Conservation (phyloP, 306 rosid species). For the Dicorynia guianensis region DNA sequence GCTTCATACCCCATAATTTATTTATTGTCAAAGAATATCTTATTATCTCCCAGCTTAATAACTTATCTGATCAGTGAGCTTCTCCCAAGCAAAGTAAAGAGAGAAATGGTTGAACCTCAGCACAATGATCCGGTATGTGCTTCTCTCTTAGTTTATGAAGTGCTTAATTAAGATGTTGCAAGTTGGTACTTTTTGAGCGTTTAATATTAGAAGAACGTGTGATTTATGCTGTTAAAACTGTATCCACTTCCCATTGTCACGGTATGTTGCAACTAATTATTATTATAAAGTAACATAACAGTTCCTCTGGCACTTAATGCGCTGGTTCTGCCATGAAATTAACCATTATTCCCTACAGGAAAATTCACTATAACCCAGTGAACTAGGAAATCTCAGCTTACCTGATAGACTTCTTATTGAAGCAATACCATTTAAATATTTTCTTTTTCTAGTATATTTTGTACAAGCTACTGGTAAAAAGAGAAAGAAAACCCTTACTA, state of each 20-base stretch:
- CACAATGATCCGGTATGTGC: conserved; percentile 70
- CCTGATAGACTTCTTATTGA: neutral
- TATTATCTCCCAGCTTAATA: conserved; percentile 41
- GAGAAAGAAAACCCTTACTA: neutral
- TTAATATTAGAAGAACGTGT: neutral
- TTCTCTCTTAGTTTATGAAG: conserved; percentile 21
- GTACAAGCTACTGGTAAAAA: neutral
- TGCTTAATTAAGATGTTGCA: conserved; percentile 7
- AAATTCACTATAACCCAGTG: conserved; percentile 1
- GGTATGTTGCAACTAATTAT: conserved; percentile 4
- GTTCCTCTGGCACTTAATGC: neutral
- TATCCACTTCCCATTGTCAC: neutral
- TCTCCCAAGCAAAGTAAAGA: conserved; percentile 69
- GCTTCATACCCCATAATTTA: conserved; percentile 20
- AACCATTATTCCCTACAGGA: conserved; percentile 18
- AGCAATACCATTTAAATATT: neutral
- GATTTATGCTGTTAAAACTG: conserved; percentile 16
- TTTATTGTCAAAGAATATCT: conserved; percentile 27
- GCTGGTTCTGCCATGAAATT: conserved; percentile 12
- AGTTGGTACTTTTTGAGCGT: conserved; percentile 4
- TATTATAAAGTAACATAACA: conserved; percentile 6
- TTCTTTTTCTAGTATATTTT: neutral
- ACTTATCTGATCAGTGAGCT: conserved; percentile 56
- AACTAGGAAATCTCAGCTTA: neutral
- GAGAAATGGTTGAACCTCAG: conserved; percentile 71